phyloP scores from a whole-genome alignment of 768 basidiomycete species.

The Cantharellus anzutake region DNA sequence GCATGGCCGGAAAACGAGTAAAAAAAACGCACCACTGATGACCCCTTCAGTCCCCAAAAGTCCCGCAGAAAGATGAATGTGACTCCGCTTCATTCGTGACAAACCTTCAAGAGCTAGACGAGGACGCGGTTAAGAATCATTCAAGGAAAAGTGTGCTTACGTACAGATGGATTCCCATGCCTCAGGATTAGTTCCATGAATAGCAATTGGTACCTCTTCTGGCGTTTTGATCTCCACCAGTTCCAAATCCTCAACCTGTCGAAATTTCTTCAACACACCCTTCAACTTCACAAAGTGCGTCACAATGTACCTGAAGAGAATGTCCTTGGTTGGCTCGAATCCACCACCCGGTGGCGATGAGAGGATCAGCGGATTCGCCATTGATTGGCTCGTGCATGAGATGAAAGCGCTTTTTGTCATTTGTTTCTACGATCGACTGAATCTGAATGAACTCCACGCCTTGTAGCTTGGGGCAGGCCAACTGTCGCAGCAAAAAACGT shows the following conservation, averaged over 20 bases:
- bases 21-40: conserved; percentile 42
- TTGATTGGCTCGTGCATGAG: conserved; percentile 29
- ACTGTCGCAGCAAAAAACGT: conserved; percentile 24
- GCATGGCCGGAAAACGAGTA: neutral
- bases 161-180: conserved; percentile 61
- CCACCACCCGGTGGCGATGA: conserved; percentile 35
- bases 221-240: conserved; percentile 36
- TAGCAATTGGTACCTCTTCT: conserved; percentile 54
- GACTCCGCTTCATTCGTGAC: conserved; percentile 73
- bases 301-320: conserved; percentile 42
- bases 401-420: conserved; percentile 48
- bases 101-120: conserved; percentile 46
- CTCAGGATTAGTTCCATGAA: conserved; percentile 55
- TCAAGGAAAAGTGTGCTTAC: conserved; percentile 6
- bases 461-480: conserved; percentile 49
- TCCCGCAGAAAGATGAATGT: conserved; percentile 83
- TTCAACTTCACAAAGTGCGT: neutral
- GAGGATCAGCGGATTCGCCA: neutral
- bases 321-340: conserved; percentile 86
- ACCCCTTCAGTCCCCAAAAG: conserved; percentile 37
- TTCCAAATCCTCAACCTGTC: conserved; percentile 49
- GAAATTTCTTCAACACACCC: neutral
- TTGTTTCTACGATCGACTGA: conserved; percentile 43
- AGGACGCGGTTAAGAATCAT: neutral
- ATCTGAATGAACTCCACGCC: conserved; percentile 34